phyloP scores from a whole-genome alignment of 768 basidiomycete genomes.

The Rhizopogon rudus region DNA sequence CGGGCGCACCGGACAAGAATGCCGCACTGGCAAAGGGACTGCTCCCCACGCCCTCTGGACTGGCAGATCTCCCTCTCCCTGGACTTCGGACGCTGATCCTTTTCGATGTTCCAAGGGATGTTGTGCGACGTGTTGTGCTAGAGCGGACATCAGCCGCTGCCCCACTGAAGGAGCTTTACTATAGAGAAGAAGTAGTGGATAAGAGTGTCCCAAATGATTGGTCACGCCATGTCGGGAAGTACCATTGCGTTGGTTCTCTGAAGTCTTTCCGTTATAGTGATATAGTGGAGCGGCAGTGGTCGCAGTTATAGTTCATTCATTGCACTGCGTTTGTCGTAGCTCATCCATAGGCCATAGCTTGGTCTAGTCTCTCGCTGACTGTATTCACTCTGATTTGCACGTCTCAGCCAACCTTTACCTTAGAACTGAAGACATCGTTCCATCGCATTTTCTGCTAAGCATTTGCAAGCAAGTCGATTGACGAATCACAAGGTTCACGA shows the following conservation, averaged over 20 bases:
- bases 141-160: neutral
- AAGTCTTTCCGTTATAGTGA: neutral
- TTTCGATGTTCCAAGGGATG: neutral
- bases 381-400: too few species aligned
- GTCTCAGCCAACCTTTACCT: too few species aligned
- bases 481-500: too few species aligned
- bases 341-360: too few species aligned
- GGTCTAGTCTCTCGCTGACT: too few species aligned
- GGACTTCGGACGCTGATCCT: neutral
- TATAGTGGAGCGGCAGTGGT: neutral
- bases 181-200: neutral
- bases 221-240: neutral
- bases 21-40: neutral
- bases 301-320: too few species aligned
- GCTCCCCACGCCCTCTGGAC: neutral
- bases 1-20: neutral
- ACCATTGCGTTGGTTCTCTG: neutral
- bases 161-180: neutral
- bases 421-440: too few species aligned
- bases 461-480: too few species aligned
- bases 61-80: neutral
- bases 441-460: too few species aligned
- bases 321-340: too few species aligned
- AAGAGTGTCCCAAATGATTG: neutral
- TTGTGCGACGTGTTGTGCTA: neutral